phyloP scores from a whole-genome alignment of 1,284 basidiomycete species.

The Exsudoporus floridanus region DNA sequence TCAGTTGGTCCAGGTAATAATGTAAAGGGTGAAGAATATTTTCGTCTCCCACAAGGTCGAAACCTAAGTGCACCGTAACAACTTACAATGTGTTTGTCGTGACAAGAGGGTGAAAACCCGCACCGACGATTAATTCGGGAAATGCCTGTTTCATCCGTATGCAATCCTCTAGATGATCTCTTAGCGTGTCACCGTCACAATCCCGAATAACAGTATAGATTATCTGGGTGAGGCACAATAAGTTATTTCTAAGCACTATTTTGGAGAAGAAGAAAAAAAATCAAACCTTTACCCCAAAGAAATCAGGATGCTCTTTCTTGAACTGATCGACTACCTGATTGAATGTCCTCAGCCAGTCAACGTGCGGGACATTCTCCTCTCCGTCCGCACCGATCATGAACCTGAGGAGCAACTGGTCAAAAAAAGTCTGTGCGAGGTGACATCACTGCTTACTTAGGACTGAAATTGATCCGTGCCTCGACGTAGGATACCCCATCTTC shows the following conservation, averaged over 20 bases:
- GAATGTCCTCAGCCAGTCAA: conserved; percentile 60
- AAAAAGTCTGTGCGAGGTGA: neutral
- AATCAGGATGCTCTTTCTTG: conserved; percentile 55
- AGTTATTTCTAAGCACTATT: conserved; percentile 5
- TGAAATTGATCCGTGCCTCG: conserved; percentile 71
- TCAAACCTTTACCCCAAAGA: conserved; percentile 60
- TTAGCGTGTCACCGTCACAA: conserved; percentile 56
- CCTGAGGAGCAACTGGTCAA: conserved; percentile 28
- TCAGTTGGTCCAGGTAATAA: conserved; percentile 62
- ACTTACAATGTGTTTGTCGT: neutral
- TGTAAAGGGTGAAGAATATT: conserved; percentile 61
- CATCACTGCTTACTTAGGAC: conserved; percentile 45
- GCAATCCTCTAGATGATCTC: conserved; percentile 72
- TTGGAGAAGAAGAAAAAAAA: neutral
- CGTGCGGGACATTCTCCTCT: conserved; percentile 54
- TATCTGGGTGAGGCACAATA: conserved; percentile 42
- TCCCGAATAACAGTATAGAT: conserved; percentile 70
- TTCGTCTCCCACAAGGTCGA: conserved; percentile 80
- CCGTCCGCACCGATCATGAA: conserved; percentile 59
- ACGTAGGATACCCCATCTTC: conserved; percentile 74
- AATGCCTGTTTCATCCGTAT: conserved; percentile 71
- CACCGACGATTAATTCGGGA: conserved; percentile 70
- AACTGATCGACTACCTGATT: conserved; percentile 56
- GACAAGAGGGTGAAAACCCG: conserved; percentile 9
- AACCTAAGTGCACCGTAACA: conserved; percentile 45